Percentiles rank a stretch among this genome's conserved stretches.
These are phyloP conservation scores for Waltergamsia citrina DNA, from an alignment of 2,329 filamentous ascomycete genomes.

Conservation along the genomic window DNA sequence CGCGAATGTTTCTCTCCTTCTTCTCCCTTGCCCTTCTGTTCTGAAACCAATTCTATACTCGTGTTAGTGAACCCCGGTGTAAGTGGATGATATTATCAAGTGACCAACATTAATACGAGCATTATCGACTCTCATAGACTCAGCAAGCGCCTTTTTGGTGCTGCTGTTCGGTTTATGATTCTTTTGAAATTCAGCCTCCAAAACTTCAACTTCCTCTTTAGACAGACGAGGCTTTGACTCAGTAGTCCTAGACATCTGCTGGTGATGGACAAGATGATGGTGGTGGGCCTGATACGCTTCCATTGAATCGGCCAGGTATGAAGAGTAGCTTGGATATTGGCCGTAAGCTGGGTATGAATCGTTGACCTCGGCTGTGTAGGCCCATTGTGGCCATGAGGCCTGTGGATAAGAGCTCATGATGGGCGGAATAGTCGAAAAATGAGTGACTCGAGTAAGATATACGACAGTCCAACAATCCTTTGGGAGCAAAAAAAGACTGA, in stretches of 20 bases:
- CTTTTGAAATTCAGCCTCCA: conserved; percentile 53
- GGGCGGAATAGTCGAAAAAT: background rate
- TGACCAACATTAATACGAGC: conserved; percentile 51
- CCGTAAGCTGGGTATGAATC: conserved; percentile 20
- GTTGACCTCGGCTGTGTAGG: conserved; percentile 7
- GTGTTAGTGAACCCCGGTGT: conserved; percentile 19
- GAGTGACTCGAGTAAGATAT: background rate
- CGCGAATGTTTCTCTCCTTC: conserved; percentile 47
- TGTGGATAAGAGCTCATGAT: conserved; percentile 24
- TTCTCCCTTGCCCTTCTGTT: conserved; percentile 56
- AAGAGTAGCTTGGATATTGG: conserved; percentile 19
- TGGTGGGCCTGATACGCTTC: conserved; percentile 24
- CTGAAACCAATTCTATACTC: conserved; percentile 56
- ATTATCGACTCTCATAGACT: conserved; percentile 52
- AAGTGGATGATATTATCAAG: background rate
- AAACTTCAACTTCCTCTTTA: conserved; percentile 48
- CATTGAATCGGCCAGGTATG: conserved; percentile 27
- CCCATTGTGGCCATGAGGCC: conserved; percentile 19
- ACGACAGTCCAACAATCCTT: background rate
- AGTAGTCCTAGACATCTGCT: conserved; percentile 28
- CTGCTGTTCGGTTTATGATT: conserved; percentile 57
- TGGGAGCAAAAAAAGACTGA: background rate
- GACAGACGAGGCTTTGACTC: conserved; percentile 44
- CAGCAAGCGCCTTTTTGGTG: conserved; percentile 50
- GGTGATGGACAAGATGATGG: conserved; percentile 24